A percentile compares a stretch with the other conserved stretches of the same genome.
These are phyloP conservation scores for Botrytis hyacinthi DNA, from an alignment of 2,329 filamentous ascomycete genomes.

Conservation along the genomic window DNA sequence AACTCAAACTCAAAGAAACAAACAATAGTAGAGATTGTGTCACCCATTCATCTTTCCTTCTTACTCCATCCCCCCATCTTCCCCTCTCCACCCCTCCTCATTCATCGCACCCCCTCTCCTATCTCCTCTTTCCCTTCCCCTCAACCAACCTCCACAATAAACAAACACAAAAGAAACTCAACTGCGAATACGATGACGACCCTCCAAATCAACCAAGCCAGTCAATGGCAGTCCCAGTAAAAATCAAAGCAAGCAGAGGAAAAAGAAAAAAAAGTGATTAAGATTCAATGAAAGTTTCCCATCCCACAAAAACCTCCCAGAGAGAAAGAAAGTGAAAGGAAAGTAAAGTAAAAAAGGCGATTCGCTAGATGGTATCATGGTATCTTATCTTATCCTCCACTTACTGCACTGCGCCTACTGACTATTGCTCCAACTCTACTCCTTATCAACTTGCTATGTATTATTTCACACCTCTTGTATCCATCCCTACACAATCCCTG, in stretches of 20 bases:
- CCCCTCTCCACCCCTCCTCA: too few relatives aligned
- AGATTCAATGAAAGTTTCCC: not conserved
- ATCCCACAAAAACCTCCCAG: not conserved
- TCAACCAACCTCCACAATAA: not conserved
- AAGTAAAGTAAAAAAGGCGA: slow-evolving; percentile 2
- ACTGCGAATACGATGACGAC: not conserved
- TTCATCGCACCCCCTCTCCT: not conserved
- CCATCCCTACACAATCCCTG: not conserved
- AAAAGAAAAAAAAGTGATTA: not conserved
- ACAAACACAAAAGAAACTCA: slow-evolving; percentile 7
- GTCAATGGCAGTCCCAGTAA: slow-evolving; percentile 3
- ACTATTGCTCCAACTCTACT: not conserved
- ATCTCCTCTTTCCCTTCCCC: not conserved
- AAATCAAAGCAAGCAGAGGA: not conserved
- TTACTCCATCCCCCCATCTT: not conserved
- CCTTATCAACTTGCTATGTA: not conserved
- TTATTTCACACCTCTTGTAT: not conserved
- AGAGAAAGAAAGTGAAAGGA: not conserved
- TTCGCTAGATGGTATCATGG: slow-evolving; percentile 23
- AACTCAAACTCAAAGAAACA: not conserved
- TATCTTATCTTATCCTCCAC: slow-evolving; percentile 14
- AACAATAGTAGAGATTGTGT: slow-evolving; percentile 1
- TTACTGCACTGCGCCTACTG: slow-evolving; percentile 1
- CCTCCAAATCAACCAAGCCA: slow-evolving; percentile 4
- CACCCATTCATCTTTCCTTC: not conserved